Base-by-base conservation (phyloP, 2,329 filamentous ascomycete species). In the Fusarium neocosmosporiellum region DNA sequence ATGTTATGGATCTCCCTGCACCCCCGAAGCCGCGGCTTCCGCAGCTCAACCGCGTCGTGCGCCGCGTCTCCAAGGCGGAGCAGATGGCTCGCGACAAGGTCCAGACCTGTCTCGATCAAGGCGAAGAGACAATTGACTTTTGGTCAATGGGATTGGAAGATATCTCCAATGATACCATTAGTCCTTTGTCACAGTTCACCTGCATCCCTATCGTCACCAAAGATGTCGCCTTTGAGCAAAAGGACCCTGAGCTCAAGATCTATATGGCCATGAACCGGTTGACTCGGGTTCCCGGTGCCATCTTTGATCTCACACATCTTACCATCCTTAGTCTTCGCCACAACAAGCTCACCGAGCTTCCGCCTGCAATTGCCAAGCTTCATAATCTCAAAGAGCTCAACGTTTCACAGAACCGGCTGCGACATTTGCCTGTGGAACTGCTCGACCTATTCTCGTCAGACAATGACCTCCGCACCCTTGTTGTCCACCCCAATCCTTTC, bases 301-400 rank as follows among this genome's bases (percentile, higher is more conserved):
- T 94, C 3, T 92, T 93, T 75, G 85, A 88, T 54, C 81, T 94
- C 3, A 83, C 89, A 24, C 83, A 89, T 73, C 83, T 94, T 33
- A 91, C 88, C 0, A 88, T 91, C 18, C 86, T 94, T 14, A 93
- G 88, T 73, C 84, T 94, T 18, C 89, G 92, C 37, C 88, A 86
- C 67, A 94, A 94, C 75, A 79, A 85, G 27, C 84, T 94, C 16
- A 82, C 81, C 0, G 88, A 92, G 75, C 81, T 94, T 3, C 90
- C 92, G 1, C 83, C 89, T 0, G 84, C 86, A 5, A 89, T 94
- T 57, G 84, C 83, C 24, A 87, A 87, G 34, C 84, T 94, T 8
- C 78, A 78, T 6, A 90, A 89, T 66, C 84, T 94, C 5, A 82
- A 84, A 59, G 86, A 89, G 59, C 86, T 94, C 41, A 94, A 93